Evolutionary conservation across 2,329 filamentous ascomycete species (phyloP).

Genomic region (Periglandula ipomoeae): DNA sequence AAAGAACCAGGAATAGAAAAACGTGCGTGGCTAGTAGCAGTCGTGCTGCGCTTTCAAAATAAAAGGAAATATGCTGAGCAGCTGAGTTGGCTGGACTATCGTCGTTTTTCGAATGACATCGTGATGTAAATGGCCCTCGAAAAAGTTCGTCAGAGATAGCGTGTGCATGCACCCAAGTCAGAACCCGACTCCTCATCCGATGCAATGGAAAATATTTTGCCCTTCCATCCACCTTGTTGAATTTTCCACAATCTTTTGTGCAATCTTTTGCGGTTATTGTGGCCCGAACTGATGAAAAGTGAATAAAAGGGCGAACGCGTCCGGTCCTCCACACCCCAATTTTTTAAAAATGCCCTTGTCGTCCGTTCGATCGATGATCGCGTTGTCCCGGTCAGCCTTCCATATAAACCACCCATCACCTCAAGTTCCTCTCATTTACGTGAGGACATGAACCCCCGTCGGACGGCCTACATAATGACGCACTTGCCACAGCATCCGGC

Average conservation of each 20-base stretch:
- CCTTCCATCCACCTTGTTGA: constrained; percentile 10
- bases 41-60: constrained; percentile 3
- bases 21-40: constrained; percentile 1
- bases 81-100: constrained; percentile 2
- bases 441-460: background rate
- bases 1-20: background rate
- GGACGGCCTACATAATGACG: constrained; percentile 62
- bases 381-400: background rate
- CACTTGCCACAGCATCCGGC: constrained; percentile 80
- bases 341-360: constrained; percentile 6
- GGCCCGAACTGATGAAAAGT: background rate
- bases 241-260: constrained; percentile 5
- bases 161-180: constrained; percentile 20
- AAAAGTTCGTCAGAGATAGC: constrained; percentile 8
- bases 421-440: background rate
- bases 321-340: background rate
- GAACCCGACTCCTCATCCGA: constrained; percentile 30
- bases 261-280: constrained; percentile 5
- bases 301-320: background rate
- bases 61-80: constrained; percentile 6
- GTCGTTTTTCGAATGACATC: constrained; percentile 6
- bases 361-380: background rate
- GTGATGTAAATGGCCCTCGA: constrained; percentile 5
- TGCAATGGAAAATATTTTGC: constrained; percentile 23
- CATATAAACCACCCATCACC: background rate